Evolutionary conservation across 2,329 filamentous ascomycete species (phyloP), one percentile per base, ranked within the genome.

Genomic region (Pleurostoma richardsiae): DNA sequence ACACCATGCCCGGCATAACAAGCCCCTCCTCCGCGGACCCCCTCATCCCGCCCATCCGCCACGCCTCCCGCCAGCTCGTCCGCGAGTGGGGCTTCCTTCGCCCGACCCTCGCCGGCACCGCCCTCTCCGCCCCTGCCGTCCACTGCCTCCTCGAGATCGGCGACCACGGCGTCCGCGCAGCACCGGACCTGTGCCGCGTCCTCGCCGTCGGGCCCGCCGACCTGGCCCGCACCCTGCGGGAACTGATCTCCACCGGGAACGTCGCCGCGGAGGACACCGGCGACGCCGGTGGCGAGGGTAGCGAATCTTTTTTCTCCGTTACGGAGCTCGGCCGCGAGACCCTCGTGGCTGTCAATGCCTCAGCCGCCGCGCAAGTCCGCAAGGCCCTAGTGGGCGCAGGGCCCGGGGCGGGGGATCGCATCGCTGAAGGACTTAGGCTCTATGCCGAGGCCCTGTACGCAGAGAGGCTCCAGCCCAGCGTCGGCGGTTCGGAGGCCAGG

Each of bases 1-100:
- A 19, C 19, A 19, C 19, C 19, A 19, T 19, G 19, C 19, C 19
- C 19, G 19, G 19, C 19, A 19, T 19, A 19, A 19, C 19, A 19
- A 19, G 19, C 19, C 19, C 19, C 19, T 19, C 19, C 19, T 19
- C 19, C 19, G 19, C 19, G 19, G 19, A 19, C 19, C 19, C 19
- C 19, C 19, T 48, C 40, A 40, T 55, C 29, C 26, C 46, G n/a
- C 46, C 52, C 26, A 50, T 60, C 45, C 53, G 57, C 4, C 51
- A 52, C 8, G 56, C 56, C 7, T 58, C 54, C 3, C 50, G 55
- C 10, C 54, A 52, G 41, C 51, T 61, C 19, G 55, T 57, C 10
- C 52, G 59, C 7, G 58, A 60, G 47, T 52, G 57, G 50, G 58
- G 54, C 4, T 59, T 61, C 45, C 51, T 59, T 40, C 52, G 43